Percentiles rank a stretch among this genome's conserved stretches.
Conservation (phyloP, 2,329 filamentous ascomycete species). For the Didymella sp. region DNA sequence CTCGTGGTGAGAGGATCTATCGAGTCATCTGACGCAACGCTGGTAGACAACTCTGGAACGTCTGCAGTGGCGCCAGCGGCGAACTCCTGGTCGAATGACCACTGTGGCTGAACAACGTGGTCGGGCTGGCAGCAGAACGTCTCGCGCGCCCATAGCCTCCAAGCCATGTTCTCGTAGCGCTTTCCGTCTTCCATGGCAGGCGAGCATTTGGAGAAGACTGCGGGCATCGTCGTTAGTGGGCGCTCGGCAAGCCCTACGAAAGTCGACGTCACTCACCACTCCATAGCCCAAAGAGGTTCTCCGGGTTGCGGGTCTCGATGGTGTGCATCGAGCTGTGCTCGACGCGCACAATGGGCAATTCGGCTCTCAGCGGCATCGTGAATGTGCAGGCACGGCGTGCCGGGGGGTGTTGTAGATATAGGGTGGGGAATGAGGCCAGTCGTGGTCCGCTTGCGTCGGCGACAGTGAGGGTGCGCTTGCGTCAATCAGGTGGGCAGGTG, state of each 20-base stretch:
- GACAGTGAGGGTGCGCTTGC: conserved; percentile 30
- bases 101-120: conserved; percentile 48
- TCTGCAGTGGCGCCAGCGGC: conserved; percentile 36
- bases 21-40: conserved; percentile 55
- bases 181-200: conserved; percentile 93
- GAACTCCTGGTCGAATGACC: conserved; percentile 43
- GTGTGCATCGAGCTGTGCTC: conserved; percentile 92
- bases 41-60: conserved; percentile 56
- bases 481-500: conserved; percentile 28
- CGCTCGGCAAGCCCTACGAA: not conserved
- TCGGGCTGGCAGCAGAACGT: conserved; percentile 82
- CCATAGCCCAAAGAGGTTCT: conserved; percentile 97
- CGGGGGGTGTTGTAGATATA: conserved; percentile 9
- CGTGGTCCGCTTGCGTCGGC: conserved; percentile 26
- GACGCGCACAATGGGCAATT: conserved; percentile 86
- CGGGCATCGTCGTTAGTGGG: conserved; percentile 32
- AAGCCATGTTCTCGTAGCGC: conserved; percentile 89
- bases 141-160: conserved; percentile 94
- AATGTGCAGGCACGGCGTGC: not conserved
- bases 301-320: conserved; percentile 89
- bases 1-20: conserved; percentile 54
- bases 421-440: not conserved
- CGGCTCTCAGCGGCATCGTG: conserved; percentile 82
- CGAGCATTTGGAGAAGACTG: conserved; percentile 93
- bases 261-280: conserved; percentile 71